phyloP scores from a whole-genome alignment of 2,329 filamentous ascomycete species.

The Diaporthe longicolla region DNA sequence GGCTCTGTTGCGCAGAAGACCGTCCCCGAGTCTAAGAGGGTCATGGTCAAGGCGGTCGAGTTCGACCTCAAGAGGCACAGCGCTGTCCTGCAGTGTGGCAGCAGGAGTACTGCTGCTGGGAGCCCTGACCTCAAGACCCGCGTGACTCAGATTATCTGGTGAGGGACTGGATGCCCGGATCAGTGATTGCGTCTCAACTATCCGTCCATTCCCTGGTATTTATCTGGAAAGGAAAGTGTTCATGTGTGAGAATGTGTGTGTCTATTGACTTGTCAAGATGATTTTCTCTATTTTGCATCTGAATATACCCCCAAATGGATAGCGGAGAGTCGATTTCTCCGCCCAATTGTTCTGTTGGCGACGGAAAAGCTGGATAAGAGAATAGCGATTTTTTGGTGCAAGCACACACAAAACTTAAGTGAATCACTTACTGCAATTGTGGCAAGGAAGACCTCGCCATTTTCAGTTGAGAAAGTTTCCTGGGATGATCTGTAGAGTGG shows the following conservation, averaged over 20 bases:
- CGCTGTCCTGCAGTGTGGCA: constrained; percentile 68
- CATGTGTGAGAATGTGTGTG: neutral
- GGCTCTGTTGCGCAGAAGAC: constrained; percentile 45
- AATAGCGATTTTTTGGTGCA: neutral
- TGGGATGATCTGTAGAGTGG: neutral
- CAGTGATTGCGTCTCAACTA: neutral
- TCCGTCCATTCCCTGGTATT: too few relatives aligned
- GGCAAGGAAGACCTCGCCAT: neutral
- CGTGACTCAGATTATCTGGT: constrained; percentile 65
- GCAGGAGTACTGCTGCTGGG: constrained; percentile 63
- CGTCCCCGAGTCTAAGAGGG: constrained; percentile 67
- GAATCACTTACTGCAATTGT: neutral
- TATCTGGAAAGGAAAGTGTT: neutral
- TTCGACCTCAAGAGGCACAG: constrained; percentile 68
- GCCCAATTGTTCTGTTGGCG: constrained; percentile 12
- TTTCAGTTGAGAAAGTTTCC: neutral
- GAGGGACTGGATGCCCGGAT: constrained; percentile 34
- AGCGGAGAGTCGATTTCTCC: constrained; percentile 17
- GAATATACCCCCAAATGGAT: constrained; percentile 28
- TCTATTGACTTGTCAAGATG: constrained; percentile 2
- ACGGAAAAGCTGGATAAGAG: constrained; percentile 14
- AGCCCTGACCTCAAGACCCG: constrained; percentile 62
- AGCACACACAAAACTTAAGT: neutral
- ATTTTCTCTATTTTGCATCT: neutral
- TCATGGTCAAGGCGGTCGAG: constrained; percentile 70